Base-by-base conservation (phyloP, 1,284 basidiomycete genomes). In the Papiliotrema laurentii region DNA sequence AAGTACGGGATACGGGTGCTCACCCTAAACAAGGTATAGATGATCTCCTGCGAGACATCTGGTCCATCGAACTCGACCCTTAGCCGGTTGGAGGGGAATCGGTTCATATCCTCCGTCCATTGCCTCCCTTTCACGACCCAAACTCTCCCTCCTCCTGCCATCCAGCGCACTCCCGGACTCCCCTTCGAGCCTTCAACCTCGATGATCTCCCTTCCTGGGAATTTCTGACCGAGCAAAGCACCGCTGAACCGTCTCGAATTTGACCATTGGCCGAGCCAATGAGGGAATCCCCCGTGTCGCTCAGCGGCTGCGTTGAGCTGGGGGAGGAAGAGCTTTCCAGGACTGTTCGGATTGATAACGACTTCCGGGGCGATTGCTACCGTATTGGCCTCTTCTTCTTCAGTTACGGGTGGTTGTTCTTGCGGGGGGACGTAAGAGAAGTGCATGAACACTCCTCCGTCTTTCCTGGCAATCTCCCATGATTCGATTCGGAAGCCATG, bases 101-200 rank as follows among this genome's bases (percentile, higher is more conserved):
- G 79, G 57, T 84, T 78, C 81, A 94, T 83, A 61, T 96, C 92
- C 86, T 92, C 89, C 54, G 79, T 78, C 87, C 89, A 93, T 5
- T 90, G 89, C 10, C 76, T 77, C 0, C 89, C 89, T 66, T 81
- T 83, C 26, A 93, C 89, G 16, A 87, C 69, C 89, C 89, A 92
- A 10, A 85, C 72, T 51, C 78, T 77, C 1, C 84, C 83, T 26
- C 75, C 69, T 4, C 72, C 85, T 0, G 61, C 65, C 26, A 56
- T 53, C 18, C 57, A 57, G 31, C 61, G 58, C 7, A 64, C 37
- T 11, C 60, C 60, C 31, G 49, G 38, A 30, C 22, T 45, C 2
- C 38, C 47, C 21, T 45, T 50, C 11, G 28, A 50, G 9, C 35
- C 46, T 35, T 47, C 45, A 18, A 50, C 50, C 18, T 48, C 44